Percentiles rank a stretch among this genome's conserved stretches.
Evolutionary conservation across 1,284 basidiomycete species (phyloP).

Genomic region (Sporisorium iseilematis-ciliati): DNA sequence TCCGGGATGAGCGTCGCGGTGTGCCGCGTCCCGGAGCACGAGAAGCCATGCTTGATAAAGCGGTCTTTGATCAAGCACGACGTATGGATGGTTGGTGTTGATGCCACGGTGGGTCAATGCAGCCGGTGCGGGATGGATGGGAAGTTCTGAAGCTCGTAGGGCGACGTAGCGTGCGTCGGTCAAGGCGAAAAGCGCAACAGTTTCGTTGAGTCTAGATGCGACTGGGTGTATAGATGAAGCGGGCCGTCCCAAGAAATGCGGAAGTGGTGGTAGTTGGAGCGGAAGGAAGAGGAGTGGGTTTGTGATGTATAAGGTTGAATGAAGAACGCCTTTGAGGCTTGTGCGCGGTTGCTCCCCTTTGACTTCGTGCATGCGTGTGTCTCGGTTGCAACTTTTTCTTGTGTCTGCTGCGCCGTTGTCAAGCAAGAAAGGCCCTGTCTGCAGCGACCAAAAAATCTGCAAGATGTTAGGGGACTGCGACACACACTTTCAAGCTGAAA

Average conservation of each 20-base stretch:
- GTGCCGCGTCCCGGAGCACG: conserved; percentile 15
- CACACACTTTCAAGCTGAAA: neutral
- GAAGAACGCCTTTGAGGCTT: conserved; percentile 3
- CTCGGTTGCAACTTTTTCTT: conserved; percentile 1
- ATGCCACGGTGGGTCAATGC: neutral
- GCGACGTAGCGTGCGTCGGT: too few relatives aligned
- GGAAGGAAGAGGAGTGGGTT: neutral
- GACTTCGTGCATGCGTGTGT: conserved; percentile 2
- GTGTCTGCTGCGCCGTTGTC: neutral
- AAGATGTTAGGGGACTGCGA: neutral
- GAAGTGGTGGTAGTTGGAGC: neutral
- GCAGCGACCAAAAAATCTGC: neutral
- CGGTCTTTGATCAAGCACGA: neutral
- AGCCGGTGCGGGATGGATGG: too few relatives aligned
- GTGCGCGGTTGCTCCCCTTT: conserved; percentile 1
- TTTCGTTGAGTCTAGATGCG: too few relatives aligned
- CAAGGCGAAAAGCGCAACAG: too few relatives aligned
- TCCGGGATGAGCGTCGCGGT: conserved; percentile 25
- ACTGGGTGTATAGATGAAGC: too few relatives aligned
- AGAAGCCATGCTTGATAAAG: conserved; percentile 16
- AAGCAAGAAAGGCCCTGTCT: neutral
- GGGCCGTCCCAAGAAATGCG: too few relatives aligned
- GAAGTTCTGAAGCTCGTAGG: too few relatives aligned
- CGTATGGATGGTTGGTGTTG: neutral
- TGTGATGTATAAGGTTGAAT: neutral